Base-by-base conservation (phyloP, 805 yeast genomes). In the Priceomyces castillae region DNA sequence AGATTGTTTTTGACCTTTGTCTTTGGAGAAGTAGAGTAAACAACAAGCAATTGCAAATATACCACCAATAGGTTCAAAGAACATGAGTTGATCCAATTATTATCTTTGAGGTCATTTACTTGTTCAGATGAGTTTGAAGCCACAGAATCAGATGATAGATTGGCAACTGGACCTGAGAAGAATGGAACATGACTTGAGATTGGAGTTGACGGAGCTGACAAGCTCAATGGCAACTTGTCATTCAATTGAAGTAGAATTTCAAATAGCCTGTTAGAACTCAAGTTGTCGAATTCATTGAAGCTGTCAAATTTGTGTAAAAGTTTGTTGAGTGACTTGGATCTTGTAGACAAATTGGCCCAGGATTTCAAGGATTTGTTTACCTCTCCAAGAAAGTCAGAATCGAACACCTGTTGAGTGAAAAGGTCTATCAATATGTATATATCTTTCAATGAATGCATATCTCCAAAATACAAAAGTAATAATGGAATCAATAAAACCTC, bases 151-250 rank as follows among this genome's bases (percentile, higher is more conserved):
- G 34, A 11, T 7, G 42, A 15, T 17, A 31, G 18, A 25, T 23
- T 26, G 15, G 30, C n/a, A 5, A 35, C 12, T 20, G 36, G 31
- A 26, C 36, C 36, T 10, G 37, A n/a, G 20, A 37, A 37, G 40
- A 37, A 37, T 10, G 40, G 20, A n/a, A 23, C 14, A 31, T 37
- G 48, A 23, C 30, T 36, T 2, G 52, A 34, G 4, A 68, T 55
- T 16, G 76, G 75, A 3, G 75, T 71, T 2, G 72, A 61, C 6
- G 75, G 74, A 3, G 76, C 74, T 15, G 72, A 65, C 28, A 69
- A 54, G 55, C 75, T 69, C 48, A 71, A 59, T 0, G 76, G 75
- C 34, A 69, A 54, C 39, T 61, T 60, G 52, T 71, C 76, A 52
- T 68, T 69, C n/a, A 69, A 50, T 44, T 69, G 74, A 30, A 55